Evolutionary conservation across 495 filamentous ascomycete species (phyloP).

Genomic region (Hypoxylon rickii): DNA sequence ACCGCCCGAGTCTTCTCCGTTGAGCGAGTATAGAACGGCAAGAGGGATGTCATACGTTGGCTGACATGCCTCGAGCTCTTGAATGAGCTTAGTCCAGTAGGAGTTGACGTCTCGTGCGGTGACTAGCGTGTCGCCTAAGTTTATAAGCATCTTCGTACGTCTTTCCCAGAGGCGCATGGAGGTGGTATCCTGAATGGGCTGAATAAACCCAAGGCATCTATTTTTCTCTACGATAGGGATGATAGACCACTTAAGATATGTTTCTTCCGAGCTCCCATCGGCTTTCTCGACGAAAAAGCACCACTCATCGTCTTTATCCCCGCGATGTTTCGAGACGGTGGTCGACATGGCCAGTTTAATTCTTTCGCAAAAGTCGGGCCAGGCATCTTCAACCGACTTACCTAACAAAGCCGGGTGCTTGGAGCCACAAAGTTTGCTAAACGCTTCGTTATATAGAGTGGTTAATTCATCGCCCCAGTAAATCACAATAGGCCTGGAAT

Average conservation of each 20-base stretch:
- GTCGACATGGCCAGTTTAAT: slow-evolving; percentile 62
- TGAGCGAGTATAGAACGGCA: slow-evolving; percentile 64
- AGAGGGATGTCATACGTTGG: slow-evolving; percentile 61
- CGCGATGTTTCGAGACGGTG: slow-evolving; percentile 56
- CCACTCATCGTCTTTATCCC: slow-evolving; percentile 74
- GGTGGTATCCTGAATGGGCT: slow-evolving; percentile 70
- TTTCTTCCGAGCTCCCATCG: slow-evolving; percentile 65
- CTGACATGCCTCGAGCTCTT: slow-evolving; percentile 62
- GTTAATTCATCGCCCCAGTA: slow-evolving; percentile 70
- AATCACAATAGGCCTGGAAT: slow-evolving; percentile 71
- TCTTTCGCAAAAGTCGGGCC: slow-evolving; percentile 69
- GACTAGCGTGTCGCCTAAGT: slow-evolving; percentile 69
- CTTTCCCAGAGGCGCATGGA: slow-evolving; percentile 66
- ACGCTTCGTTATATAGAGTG: slow-evolving; percentile 76
- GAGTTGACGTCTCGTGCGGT: slow-evolving; percentile 65
- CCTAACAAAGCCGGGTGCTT: slow-evolving; percentile 73
- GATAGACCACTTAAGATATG: slow-evolving; percentile 70
- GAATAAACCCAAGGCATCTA: slow-evolving; percentile 52
- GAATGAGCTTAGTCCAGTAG: slow-evolving; percentile 63
- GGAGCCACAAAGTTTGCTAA: slow-evolving; percentile 66
- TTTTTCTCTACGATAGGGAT: slow-evolving; percentile 66
- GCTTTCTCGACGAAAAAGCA: slow-evolving; percentile 63
- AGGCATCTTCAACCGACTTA: slow-evolving; percentile 62
- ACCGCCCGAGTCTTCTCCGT: slow-evolving; percentile 59
- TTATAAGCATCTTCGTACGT: slow-evolving; percentile 66